These are phyloP conservation scores for Agaricus blazei DNA, from an alignment of 768 basidiomycete genomes.

Conservation along the genomic window DNA sequence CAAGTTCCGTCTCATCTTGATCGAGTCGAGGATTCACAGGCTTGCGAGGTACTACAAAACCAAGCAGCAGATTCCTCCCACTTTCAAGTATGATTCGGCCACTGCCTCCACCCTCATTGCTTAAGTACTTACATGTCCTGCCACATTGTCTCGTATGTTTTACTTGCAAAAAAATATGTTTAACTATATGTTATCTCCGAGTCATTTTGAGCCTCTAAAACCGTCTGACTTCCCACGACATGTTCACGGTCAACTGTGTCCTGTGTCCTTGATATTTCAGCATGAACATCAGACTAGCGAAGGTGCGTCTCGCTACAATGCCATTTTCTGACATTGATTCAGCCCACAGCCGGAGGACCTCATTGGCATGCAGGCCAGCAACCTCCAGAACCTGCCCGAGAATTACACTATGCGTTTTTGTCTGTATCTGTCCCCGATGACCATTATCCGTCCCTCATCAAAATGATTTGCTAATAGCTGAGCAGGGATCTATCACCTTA, in stretches of 20 bases:
- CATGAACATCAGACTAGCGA: constrained; percentile 51
- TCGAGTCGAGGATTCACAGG: constrained; percentile 98
- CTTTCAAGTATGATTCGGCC: constrained; percentile 97
- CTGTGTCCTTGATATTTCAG: not conserved
- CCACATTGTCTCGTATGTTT: not conserved
- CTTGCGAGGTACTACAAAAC: constrained; percentile 99
- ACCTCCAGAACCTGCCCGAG: constrained; percentile 90
- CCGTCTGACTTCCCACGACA: not conserved
- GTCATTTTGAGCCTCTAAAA: not conserved
- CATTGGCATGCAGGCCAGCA: constrained; percentile 90
- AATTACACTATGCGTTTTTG: constrained; percentile 84
- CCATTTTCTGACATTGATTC: constrained; percentile 14
- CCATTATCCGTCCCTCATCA: not conserved
- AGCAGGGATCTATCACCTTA: constrained; percentile 80
- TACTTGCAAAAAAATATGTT: not conserved
- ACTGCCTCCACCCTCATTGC: constrained; percentile 91
- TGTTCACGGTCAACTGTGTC: not conserved
- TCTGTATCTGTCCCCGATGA: constrained; percentile 24
- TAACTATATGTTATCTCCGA: not conserved
- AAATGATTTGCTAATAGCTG: not conserved
- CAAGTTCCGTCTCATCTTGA: constrained; percentile 91
- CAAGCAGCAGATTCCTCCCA: constrained; percentile 95
- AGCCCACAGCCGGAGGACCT: constrained; percentile 74
- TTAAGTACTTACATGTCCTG: constrained; percentile 28
- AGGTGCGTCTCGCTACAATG: constrained; percentile 24